Base-by-base conservation (phyloP, 2,329 filamentous ascomycete genomes). In the Trichoderma koningii region DNA sequence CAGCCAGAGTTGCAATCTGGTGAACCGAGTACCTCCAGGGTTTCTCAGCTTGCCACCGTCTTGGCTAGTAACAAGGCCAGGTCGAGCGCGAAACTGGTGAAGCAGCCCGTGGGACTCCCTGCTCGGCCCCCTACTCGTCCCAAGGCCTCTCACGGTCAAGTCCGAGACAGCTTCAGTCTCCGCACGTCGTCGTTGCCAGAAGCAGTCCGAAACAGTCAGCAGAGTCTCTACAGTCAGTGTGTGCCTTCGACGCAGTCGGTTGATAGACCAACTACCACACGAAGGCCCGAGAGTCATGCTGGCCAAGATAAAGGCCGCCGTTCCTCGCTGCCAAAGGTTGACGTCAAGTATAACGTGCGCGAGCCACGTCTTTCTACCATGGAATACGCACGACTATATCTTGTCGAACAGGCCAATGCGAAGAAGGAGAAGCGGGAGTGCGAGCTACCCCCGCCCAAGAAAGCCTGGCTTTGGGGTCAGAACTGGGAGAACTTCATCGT, bases 371-470 rank as follows among this genome's bases (percentile, higher is more conserved):
- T 80, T 4, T 78, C 77, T 1, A 76, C 77, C 0, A 78, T 80
- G 76, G 78, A 80, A 50, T 79, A 79, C 55, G 64, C 71, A 9
- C 73, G 78, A 7, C 68, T 73, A 6, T 77, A 75, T 53, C 70
- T 77, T 41, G 65, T 80, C 2, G 74, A 77, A 52, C 73, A 76
- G 50, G 70, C 74, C 5, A 64, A 67, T 15, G 70, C 74, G 14
- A 69, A 72, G 17, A 70, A 66, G 21, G 70, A 76, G 12, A 62
- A 66, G 9, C 66, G 70, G 5, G 47, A 67, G 2, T 76, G 74
- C 52, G 69, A 72, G 21, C 68, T 80, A 5, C 73, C 71, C 14
- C 66, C 67, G 17, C 75, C 76, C 2, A 66, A 67, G 15, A 72
- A 74, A 52, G 62, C 62, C 7, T 76, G 74, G 73, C 71, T 69